Evolutionary conservation across 1,139 yeast genomes (phyloP).

Genomic region (Saccharomycopsis hybrid): DNA sequence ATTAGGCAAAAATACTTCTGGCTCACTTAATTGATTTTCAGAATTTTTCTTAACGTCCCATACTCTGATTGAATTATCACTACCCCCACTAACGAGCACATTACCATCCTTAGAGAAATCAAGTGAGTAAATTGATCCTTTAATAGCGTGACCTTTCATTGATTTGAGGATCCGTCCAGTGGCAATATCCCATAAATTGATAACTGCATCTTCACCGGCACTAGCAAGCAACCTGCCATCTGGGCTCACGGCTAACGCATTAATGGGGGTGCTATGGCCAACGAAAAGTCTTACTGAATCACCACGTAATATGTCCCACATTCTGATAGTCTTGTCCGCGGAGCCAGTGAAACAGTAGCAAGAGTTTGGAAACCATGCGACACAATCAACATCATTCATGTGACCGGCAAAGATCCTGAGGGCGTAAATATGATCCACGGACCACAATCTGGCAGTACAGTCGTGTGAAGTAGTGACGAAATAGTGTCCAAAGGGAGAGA

Average conservation of each 20-base stretch:
- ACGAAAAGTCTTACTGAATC: constrained; percentile 87
- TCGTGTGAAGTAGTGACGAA: constrained; percentile 97
- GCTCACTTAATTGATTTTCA: constrained; percentile 71
- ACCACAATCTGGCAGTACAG: constrained; percentile 96
- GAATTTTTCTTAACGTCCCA: constrained; percentile 94
- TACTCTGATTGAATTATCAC: constrained; percentile 87
- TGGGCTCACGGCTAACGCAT: constrained; percentile 83
- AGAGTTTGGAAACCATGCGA: constrained; percentile 93
- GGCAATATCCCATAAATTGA: constrained; percentile 92
- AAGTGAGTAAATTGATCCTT: constrained; percentile 77
- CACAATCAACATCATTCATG: constrained; percentile 91
- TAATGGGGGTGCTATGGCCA: constrained; percentile 88
- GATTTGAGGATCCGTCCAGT: constrained; percentile 80
- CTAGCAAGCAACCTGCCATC: constrained; percentile 97
- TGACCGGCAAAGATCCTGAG: constrained; percentile 96
- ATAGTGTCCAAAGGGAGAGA: constrained; percentile 93
- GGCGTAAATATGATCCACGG: constrained; percentile 96
- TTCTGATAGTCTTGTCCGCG: constrained; percentile 87
- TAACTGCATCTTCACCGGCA: constrained; percentile 89
- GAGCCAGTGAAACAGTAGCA: constrained; percentile 93
- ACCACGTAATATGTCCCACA: constrained; percentile 96
- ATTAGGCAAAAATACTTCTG: constrained; percentile 50
- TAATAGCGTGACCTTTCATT: constrained; percentile 82
- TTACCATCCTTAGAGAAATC: constrained; percentile 85
- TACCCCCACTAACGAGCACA: constrained; percentile 86